A percentile compares a stretch with the other conserved stretches of the same genome.
Evolutionary conservation across 805 yeast genomes (phyloP).

Genomic region (Dipodascus albidus): DNA sequence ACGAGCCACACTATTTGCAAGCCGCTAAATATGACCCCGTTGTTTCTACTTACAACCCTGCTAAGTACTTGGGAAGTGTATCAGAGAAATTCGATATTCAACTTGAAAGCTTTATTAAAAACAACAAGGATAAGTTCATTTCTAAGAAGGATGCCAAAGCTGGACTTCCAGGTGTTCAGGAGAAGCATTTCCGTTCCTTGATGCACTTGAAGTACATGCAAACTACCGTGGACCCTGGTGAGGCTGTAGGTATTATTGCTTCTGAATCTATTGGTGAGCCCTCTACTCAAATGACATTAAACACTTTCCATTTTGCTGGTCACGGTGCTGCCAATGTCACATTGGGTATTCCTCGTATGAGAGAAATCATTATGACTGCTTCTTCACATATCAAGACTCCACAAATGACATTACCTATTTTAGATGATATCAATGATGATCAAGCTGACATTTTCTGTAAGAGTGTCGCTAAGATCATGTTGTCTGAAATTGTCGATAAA

Average conservation of each 20-base stretch:
- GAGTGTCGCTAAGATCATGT: slow-evolving; percentile 69
- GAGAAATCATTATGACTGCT: slow-evolving; percentile 99
- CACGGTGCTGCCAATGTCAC: slow-evolving; percentile 99
- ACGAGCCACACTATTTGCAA: slow-evolving; percentile 53
- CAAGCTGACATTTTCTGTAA: slow-evolving; percentile 91
- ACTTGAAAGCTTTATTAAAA: slow-evolving; percentile 56
- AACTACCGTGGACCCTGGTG: slow-evolving; percentile 91
- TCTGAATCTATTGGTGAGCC: slow-evolving; percentile 99
- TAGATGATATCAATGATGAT: slow-evolving; percentile 67
- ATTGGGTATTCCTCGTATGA: slow-evolving; percentile 98
- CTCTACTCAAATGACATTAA: slow-evolving; percentile 96
- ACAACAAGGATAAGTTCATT: slow-evolving; percentile 45
- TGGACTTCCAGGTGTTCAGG: slow-evolving; percentile 28
- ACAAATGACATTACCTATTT: slow-evolving; percentile 89
- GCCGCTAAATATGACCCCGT: slow-evolving; percentile 74
- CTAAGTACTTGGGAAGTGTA: slow-evolving; percentile 84
- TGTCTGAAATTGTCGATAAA: slow-evolving; percentile 81
- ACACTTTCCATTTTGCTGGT: slow-evolving; percentile 97
- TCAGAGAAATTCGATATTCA: slow-evolving; percentile 79
- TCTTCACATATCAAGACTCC: slow-evolving; percentile 95
- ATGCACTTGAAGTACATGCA: slow-evolving; percentile 99
- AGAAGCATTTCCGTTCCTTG: slow-evolving; percentile 83
- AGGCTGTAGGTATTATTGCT: slow-evolving; percentile 96
- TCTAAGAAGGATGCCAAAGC: slow-evolving; percentile 29
- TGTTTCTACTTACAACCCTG: slow-evolving; percentile 73